These are phyloP conservation scores for Rhodotorula sp. DNA, from an alignment of 1,284 basidiomycete species.

Conservation along the genomic window DNA sequence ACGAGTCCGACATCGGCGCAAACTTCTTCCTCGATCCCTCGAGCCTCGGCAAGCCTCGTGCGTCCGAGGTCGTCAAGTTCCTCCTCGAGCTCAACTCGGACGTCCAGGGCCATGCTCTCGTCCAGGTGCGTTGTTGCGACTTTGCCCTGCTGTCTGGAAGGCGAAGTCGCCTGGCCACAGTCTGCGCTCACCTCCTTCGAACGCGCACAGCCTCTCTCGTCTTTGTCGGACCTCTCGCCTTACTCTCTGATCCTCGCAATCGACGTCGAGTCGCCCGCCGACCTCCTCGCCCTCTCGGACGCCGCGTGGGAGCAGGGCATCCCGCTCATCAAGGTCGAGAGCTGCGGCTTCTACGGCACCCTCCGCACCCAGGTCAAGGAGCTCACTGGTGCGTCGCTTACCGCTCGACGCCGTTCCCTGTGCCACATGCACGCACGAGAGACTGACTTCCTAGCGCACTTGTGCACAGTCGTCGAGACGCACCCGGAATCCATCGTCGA, in stretches of 20 bases:
- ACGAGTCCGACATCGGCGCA: conserved; percentile 79
- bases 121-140: conserved; percentile 42
- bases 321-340: conserved; percentile 72
- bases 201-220: conserved; percentile 51
- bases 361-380: conserved; percentile 84
- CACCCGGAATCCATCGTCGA: conserved; percentile 73
- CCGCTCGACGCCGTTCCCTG: neutral
- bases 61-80: conserved; percentile 73
- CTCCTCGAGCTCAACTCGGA: conserved; percentile 84
- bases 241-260: conserved; percentile 84
- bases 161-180: neutral
- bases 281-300: conserved; percentile 59
- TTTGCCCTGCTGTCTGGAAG: no score
- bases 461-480: conserved; percentile 74
- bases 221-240: conserved; percentile 50
- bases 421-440: no score
- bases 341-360: conserved; percentile 84
- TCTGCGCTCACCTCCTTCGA: neutral
- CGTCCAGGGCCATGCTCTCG: conserved; percentile 70
- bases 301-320: conserved; percentile 55
- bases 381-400: conserved; percentile 66
- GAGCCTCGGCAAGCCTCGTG: conserved; percentile 76
- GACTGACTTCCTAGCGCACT: neutral
- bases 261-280: conserved; percentile 58
- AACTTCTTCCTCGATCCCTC: conserved; percentile 89